Percentiles rank a stretch among this genome's conserved stretches.
These are phyloP conservation scores for Pyrrhoderma lamaoense DNA, from an alignment of 1,284 basidiomycete species.

Conservation along the genomic window DNA sequence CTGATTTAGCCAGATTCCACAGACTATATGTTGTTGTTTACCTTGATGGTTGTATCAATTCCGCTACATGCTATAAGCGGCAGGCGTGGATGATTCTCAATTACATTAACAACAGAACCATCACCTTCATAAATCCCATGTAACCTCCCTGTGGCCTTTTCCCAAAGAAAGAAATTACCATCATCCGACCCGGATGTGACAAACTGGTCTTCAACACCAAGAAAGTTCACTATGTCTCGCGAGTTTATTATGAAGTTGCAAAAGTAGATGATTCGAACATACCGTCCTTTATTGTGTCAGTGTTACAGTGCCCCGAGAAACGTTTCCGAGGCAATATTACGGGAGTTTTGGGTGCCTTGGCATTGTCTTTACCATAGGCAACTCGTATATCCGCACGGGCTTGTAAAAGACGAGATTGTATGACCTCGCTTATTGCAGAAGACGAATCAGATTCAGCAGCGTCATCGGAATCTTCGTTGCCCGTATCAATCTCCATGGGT, in stretches of 20 bases:
- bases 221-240: slow-evolving; percentile 62
- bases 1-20: too few relatives aligned
- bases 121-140: slow-evolving; percentile 83
- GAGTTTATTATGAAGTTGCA: not conserved
- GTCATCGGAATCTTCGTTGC: slow-evolving; percentile 25
- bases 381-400: too few relatives aligned
- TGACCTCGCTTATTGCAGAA: too few relatives aligned
- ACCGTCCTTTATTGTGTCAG: slow-evolving; percentile 90
- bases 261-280: slow-evolving; percentile 24
- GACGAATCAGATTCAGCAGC: slow-evolving; percentile 22
- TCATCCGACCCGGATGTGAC: slow-evolving; percentile 88
- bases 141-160: slow-evolving; percentile 57
- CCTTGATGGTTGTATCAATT: slow-evolving; percentile 86
- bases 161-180: slow-evolving; percentile 82
- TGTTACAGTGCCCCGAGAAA: slow-evolving; percentile 74
- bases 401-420: too few relatives aligned
- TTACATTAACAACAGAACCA: slow-evolving; percentile 74
- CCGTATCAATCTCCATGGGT: slow-evolving; percentile 18
- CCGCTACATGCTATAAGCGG: slow-evolving; percentile 84
- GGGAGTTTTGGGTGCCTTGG: slow-evolving; percentile 23
- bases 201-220: slow-evolving; percentile 72
- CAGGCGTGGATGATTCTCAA: slow-evolving; percentile 76
- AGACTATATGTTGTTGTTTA: slow-evolving; percentile 27
- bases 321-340: slow-evolving; percentile 57
- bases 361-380: not conserved